These are phyloP conservation scores for Dorcoceras hygrometricum DNA, from an alignment of 257 asterid genomes.

Conservation along the genomic window DNA sequence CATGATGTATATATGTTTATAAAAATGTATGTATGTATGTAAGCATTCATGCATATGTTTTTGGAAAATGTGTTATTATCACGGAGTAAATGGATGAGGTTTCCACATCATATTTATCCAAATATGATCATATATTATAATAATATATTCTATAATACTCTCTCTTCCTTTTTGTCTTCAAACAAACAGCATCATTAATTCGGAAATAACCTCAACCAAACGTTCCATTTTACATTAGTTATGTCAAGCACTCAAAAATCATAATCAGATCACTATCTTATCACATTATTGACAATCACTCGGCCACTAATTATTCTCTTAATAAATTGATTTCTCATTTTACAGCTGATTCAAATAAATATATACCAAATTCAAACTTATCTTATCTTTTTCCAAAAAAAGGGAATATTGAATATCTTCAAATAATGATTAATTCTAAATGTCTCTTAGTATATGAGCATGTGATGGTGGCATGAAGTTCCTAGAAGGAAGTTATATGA, in stretches of 20 bases:
- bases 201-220: neutral
- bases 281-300: neutral
- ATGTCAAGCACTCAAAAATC: neutral
- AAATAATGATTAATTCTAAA: too few species aligned
- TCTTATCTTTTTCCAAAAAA: too few species aligned
- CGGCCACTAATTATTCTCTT: neutral
- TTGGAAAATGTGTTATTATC: too few species aligned
- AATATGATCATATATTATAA: neutral
- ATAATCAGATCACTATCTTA: neutral
- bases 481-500: neutral
- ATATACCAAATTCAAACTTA: too few species aligned
- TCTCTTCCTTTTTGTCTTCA: constrained; percentile 11
- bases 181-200: neutral
- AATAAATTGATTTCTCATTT: too few species aligned
- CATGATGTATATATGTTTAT: too few species aligned
- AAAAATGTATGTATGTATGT: too few species aligned
- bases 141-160: neutral
- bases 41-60: too few species aligned
- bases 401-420: too few species aligned
- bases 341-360: too few species aligned
- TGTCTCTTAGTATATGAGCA: neutral
- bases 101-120: constrained; percentile 39
- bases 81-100: constrained; percentile 34
- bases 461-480: neutral
- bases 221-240: neutral